phyloP scores from a whole-genome alignment of 2,329 filamentous ascomycete species.

The Claviceps paspali region DNA sequence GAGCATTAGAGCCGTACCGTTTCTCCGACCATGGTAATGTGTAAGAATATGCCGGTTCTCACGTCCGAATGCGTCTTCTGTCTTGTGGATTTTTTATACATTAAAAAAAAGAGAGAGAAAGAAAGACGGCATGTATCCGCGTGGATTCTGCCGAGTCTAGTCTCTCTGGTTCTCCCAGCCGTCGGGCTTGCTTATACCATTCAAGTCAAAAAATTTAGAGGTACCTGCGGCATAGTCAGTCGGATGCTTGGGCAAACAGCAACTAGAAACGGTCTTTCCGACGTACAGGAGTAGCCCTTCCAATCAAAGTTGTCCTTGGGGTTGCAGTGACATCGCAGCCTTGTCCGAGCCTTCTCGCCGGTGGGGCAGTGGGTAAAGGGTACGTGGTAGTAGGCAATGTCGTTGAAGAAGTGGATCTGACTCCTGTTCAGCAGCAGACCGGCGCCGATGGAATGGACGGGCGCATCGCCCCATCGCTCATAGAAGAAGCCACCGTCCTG shows the following conservation, averaged over 20 bases:
- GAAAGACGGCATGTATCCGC: not conserved
- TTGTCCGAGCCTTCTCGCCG: conserved; percentile 65
- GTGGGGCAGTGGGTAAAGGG: conserved; percentile 97
- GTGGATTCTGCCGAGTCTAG: not conserved
- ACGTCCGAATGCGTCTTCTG: too few species aligned
- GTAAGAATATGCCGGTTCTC: too few species aligned
- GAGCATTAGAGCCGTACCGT: too few species aligned
- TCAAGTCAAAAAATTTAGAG: conserved; percentile 70
- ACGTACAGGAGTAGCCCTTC: conserved; percentile 93
- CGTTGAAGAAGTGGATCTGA: conserved; percentile 96
- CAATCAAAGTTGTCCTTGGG: conserved; percentile 97
- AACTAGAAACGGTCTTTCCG: not conserved
- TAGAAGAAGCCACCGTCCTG: conserved; percentile 95
- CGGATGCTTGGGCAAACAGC: not conserved
- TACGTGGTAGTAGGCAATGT: conserved; percentile 96
- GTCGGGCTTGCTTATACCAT: conserved; percentile 64
- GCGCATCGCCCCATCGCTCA: conserved; percentile 94
- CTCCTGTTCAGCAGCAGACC: conserved; percentile 77
- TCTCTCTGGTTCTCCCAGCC: conserved; percentile 47
- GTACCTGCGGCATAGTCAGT: conserved; percentile 31
- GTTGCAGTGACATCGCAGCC: conserved; percentile 88
- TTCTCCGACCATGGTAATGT: too few species aligned
- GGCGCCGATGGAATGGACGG: conserved; percentile 94
- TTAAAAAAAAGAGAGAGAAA: too few species aligned
- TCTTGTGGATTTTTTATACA: too few species aligned